A percentile compares a stretch with the other conserved stretches of the same genome.
phyloP scores from a whole-genome alignment of 257 asterid genomes.

The Mitragyna speciosa region DNA sequence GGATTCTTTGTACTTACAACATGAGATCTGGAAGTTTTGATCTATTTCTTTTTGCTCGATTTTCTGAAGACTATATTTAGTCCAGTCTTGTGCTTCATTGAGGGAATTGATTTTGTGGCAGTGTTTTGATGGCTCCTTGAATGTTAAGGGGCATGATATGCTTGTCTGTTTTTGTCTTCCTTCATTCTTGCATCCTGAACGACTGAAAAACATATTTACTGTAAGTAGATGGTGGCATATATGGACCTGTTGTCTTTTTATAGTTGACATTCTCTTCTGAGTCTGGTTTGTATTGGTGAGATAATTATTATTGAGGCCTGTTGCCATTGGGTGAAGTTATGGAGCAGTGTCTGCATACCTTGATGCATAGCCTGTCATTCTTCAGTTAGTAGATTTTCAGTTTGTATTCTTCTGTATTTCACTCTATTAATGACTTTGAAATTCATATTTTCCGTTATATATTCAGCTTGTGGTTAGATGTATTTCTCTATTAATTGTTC shows the following conservation, averaged over 20 bases:
- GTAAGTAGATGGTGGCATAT: neutral
- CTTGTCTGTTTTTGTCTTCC: neutral
- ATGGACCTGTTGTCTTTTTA: neutral
- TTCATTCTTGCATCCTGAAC: neutral
- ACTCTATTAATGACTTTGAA: neutral
- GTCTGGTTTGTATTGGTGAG: neutral
- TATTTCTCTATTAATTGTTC: neutral
- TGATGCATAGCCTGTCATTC: neutral
- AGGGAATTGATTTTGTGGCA: neutral
- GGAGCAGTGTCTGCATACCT: neutral
- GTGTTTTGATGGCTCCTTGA: neutral
- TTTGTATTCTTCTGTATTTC: neutral
- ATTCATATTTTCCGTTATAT: neutral
- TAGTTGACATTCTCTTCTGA: neutral
- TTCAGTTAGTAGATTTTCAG: neutral
- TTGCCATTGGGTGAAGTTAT: neutral
- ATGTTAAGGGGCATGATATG: neutral
- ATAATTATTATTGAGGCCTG: neutral
- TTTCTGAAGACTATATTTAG: neutral
- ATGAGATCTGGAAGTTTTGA: slow-evolving; percentile 2
- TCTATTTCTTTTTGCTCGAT: neutral
- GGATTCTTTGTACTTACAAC: neutral
- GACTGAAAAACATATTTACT: neutral
- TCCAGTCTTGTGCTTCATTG: neutral
- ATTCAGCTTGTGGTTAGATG: neutral